phyloP scores from a whole-genome alignment of 192 early-diverging fungal genomes.

The Thamnidium elegans region DNA sequence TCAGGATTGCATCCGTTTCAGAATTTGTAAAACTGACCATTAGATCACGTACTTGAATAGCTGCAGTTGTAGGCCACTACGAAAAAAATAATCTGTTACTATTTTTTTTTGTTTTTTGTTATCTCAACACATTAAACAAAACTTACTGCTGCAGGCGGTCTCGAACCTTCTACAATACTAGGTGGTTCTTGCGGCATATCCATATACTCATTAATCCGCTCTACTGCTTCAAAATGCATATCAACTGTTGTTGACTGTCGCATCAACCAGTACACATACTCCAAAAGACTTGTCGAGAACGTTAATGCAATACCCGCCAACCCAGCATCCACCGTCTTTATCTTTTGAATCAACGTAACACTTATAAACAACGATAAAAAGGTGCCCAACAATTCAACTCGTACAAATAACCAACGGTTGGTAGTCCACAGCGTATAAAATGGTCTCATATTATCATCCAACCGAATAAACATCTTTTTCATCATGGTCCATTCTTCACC shows the following conservation, averaged over 20 bases:
- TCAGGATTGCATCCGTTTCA: slow-evolving; percentile 35
- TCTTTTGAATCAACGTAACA: slow-evolving; percentile 56
- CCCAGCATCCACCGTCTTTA: slow-evolving; percentile 65
- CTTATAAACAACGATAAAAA: slow-evolving; percentile 38
- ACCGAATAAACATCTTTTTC: slow-evolving; percentile 49
- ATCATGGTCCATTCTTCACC: slow-evolving; percentile 63
- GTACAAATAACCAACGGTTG: slow-evolving; percentile 45
- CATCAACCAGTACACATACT: slow-evolving; percentile 71
- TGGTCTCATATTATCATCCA: slow-evolving; percentile 76
- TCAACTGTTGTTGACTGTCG: slow-evolving; percentile 77
- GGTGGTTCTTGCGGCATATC: slow-evolving; percentile 75
- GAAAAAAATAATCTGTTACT: background rate
- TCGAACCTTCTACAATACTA: slow-evolving; percentile 44
- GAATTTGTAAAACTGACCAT: slow-evolving; percentile 58
- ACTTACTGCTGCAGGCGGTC: slow-evolving; percentile 43
- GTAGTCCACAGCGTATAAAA: slow-evolving; percentile 78
- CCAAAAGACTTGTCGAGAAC: slow-evolving; percentile 79
- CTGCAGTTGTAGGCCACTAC: slow-evolving; percentile 60
- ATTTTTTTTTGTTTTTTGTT: background rate
- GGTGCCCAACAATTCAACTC: slow-evolving; percentile 29
- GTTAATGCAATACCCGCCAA: slow-evolving; percentile 78
- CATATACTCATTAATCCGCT: slow-evolving; percentile 81
- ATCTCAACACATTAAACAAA: no score
- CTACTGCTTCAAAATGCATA: slow-evolving; percentile 80
- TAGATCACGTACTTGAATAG: slow-evolving; percentile 58